Evolutionary conservation across 225 moss, liverwort and hornwort species (phyloP).

Genomic region (Bryum argenteum): DNA sequence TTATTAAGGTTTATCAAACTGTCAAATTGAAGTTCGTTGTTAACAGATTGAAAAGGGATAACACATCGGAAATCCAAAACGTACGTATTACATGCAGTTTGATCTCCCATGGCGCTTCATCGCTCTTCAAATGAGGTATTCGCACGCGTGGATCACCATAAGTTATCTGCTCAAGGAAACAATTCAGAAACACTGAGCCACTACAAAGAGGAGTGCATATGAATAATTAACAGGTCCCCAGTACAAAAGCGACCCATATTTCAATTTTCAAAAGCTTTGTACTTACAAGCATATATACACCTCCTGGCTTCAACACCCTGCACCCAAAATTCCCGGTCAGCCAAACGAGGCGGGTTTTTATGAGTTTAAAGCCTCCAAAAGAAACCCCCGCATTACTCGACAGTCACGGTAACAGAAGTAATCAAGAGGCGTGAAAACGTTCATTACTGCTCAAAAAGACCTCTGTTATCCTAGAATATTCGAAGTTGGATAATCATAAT

Average conservation of each 20-base stretch:
- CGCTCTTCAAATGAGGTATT: slow-evolving; percentile 67
- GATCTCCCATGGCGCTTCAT: slow-evolving; percentile 45
- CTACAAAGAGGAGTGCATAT: background rate
- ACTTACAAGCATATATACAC: slow-evolving; percentile 79
- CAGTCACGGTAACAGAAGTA: slow-evolving; percentile 1
- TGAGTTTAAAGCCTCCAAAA: background rate
- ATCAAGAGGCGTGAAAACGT: background rate
- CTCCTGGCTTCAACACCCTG: slow-evolving; percentile 85
- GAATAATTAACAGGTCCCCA: background rate
- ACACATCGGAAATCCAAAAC: slow-evolving; percentile 9
- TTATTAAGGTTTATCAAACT: no score
- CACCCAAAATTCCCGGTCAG: slow-evolving; percentile 25
- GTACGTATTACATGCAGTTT: slow-evolving; percentile 57
- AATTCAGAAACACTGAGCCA: background rate
- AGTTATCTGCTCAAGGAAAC: slow-evolving; percentile 54
- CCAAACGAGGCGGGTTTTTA: background rate
- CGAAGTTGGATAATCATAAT: background rate
- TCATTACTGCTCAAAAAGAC: background rate
- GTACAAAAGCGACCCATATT: background rate
- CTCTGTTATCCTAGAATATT: background rate
- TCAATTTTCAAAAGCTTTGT: background rate
- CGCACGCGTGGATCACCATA: slow-evolving; percentile 90
- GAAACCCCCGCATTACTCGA: slow-evolving; percentile 1
- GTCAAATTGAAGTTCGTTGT: no score
- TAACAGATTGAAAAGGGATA: background rate